phyloP scores from a whole-genome alignment of 495 filamentous ascomycete species.

The Penicillium chermesinum region DNA sequence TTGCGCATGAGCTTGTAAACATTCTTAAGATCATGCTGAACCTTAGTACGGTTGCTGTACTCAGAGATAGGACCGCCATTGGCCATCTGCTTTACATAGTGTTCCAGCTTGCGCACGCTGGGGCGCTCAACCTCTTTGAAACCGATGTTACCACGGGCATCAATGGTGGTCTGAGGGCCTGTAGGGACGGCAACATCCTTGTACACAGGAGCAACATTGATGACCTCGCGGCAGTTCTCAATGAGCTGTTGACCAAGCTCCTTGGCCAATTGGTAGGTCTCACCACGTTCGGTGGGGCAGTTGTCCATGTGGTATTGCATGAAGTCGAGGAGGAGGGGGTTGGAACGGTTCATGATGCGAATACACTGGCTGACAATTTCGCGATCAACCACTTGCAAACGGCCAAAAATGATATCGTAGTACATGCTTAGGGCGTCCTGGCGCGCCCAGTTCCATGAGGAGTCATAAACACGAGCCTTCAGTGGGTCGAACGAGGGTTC shows the following conservation, averaged over 20 bases:
- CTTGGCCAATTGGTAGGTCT: constrained; percentile 96
- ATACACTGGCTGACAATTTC: constrained; percentile 99
- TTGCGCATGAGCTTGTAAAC: constrained; percentile 97
- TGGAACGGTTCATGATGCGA: constrained; percentile 98
- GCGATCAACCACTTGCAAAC: constrained; percentile 85
- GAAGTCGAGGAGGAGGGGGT: constrained; percentile 90
- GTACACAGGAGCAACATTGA: constrained; percentile 76
- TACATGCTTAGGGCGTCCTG: constrained; percentile 98
- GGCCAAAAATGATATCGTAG: constrained; percentile 97
- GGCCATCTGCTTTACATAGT: constrained; percentile 98
- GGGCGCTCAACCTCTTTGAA: constrained; percentile 85
- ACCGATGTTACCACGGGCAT: constrained; percentile 80
- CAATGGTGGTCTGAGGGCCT: constrained; percentile 83
- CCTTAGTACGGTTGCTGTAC: constrained; percentile 96
- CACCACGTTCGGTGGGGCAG: constrained; percentile 91
- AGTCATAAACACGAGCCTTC: constrained; percentile 95
- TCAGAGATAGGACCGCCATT: constrained; percentile 97
- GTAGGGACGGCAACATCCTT: constrained; percentile 94
- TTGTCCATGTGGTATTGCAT: constrained; percentile 99
- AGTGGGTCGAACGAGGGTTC: constrained; percentile 88
- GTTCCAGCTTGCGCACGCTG: constrained; percentile 93
- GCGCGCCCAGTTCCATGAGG: constrained; percentile 98
- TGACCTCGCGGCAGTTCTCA: constrained; percentile 92
- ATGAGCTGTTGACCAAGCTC: constrained; percentile 92
- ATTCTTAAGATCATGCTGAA: constrained; percentile 86